Percentiles rank a stretch among this genome's conserved stretches.
Conservation (phyloP, 106 monocot species). For the Triglochin maritima region DNA sequence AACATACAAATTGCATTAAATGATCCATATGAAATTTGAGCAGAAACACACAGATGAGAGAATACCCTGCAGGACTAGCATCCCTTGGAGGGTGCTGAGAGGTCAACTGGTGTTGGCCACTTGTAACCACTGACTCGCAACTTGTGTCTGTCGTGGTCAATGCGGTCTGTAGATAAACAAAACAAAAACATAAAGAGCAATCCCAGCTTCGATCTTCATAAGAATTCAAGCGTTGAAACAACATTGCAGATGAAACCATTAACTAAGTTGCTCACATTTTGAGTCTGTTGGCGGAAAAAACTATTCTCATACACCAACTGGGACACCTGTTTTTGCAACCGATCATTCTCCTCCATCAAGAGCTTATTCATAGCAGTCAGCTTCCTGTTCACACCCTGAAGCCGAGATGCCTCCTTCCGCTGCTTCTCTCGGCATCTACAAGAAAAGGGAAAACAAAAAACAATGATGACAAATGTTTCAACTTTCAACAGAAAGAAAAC, state of each 20-base stretch:
- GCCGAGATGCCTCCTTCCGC: constrained; percentile 51
- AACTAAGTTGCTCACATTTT: constrained; percentile 20
- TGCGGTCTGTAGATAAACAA: constrained; percentile 11
- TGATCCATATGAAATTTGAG: too few relatives aligned
- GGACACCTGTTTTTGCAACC: constrained; percentile 74
- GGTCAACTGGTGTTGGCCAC: constrained; percentile 29
- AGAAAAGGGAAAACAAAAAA: background rate
- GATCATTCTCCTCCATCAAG: constrained; percentile 72
- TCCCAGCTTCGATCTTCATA: background rate
- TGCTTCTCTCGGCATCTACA: constrained; percentile 67
- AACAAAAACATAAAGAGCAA: background rate
- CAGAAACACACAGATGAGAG: background rate
- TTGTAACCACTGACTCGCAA: constrained; percentile 61
- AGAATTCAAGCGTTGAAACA: background rate
- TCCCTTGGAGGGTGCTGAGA: constrained; percentile 39
- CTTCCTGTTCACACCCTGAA: constrained; percentile 57
- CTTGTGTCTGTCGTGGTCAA: constrained; percentile 43
- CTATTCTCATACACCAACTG: constrained; percentile 56
- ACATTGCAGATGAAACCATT: background rate
- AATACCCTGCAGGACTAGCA: constrained; percentile 61
- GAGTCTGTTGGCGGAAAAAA: constrained; percentile 42
- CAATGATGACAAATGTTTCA: constrained; percentile 5
- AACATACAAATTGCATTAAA: background rate
- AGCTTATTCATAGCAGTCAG: constrained; percentile 76
- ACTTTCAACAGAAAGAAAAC: constrained; percentile 9